Conservation (phyloP, 805 yeast species). For the Metschnikowia colocasiae region DNA sequence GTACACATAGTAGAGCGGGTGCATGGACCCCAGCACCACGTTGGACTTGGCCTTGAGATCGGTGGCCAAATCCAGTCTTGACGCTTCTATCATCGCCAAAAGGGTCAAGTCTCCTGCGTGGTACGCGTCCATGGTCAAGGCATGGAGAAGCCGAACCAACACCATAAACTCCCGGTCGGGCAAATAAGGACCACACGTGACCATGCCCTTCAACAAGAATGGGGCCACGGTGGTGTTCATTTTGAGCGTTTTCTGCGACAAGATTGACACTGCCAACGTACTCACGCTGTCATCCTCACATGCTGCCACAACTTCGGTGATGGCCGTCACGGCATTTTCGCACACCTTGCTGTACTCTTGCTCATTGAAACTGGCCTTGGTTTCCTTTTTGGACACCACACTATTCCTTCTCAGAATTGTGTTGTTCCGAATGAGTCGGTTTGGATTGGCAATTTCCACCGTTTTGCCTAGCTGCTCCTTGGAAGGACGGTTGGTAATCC, state of each 20-base stretch:
- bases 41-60: conserved; percentile 32
- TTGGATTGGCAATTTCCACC: conserved; percentile 7
- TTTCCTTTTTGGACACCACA: neutral
- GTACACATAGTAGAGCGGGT: conserved; percentile 51
- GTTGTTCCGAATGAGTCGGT: conserved; percentile 13
- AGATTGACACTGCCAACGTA: conserved; percentile 72
- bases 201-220: conserved; percentile 57
- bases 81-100: conserved; percentile 41
- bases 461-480: conserved; percentile 3
- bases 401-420: conserved; percentile 11
- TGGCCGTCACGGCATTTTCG: conserved; percentile 65
- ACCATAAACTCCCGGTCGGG: conserved; percentile 65
- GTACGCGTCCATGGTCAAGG: conserved; percentile 44
- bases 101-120: conserved; percentile 37
- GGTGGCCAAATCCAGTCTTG: conserved; percentile 47
- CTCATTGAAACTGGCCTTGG: conserved; percentile 19
- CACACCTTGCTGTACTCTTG: conserved; percentile 41
- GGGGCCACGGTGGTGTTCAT: conserved; percentile 51
- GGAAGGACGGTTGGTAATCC: conserved; percentile 21
- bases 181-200: conserved; percentile 57
- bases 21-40: neutral
- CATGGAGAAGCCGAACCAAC: conserved; percentile 55
- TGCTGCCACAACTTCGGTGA: conserved; percentile 59
- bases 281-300: conserved; percentile 71
- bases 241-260: conserved; percentile 67